Evolutionary conservation across 495 filamentous ascomycete genomes (phyloP).

Genomic region (Podospora tetraspora): DNA sequence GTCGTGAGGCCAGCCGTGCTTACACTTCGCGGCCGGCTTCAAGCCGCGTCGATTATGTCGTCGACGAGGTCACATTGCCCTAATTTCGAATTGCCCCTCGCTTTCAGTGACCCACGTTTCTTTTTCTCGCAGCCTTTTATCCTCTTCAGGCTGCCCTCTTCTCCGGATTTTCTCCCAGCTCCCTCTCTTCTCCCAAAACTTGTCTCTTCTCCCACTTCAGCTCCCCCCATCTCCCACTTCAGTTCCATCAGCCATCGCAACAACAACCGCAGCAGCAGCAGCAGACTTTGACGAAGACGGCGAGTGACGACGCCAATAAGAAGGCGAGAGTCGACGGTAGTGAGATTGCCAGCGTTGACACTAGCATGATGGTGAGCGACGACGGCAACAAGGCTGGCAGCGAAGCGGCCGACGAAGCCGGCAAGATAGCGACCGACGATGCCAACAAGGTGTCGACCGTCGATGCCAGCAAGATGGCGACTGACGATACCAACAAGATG

Average conservation of each 20-base stretch:
- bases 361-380: not conserved
- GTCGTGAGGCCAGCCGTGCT: not conserved
- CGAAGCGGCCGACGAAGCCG: not conserved
- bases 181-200: not conserved
- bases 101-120: no score
- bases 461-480: not conserved
- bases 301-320: no score
- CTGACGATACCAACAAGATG: no score
- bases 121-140: not conserved
- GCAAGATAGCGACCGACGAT: not conserved
- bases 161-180: not conserved
- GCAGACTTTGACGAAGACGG: not conserved
- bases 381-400: not conserved
- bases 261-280: not conserved
- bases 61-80: not conserved
- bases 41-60: not conserved
- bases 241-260: not conserved
- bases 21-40: not conserved
- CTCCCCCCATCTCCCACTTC: no score
- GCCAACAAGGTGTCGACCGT: not conserved
- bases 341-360: no score
- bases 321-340: not conserved
- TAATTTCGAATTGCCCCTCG: not conserved
- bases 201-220: not conserved
- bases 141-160: not conserved